Evolutionary conservation across 2,329 filamentous ascomycete genomes (phyloP).

Genomic region (Stachybotrys chartarum): DNA sequence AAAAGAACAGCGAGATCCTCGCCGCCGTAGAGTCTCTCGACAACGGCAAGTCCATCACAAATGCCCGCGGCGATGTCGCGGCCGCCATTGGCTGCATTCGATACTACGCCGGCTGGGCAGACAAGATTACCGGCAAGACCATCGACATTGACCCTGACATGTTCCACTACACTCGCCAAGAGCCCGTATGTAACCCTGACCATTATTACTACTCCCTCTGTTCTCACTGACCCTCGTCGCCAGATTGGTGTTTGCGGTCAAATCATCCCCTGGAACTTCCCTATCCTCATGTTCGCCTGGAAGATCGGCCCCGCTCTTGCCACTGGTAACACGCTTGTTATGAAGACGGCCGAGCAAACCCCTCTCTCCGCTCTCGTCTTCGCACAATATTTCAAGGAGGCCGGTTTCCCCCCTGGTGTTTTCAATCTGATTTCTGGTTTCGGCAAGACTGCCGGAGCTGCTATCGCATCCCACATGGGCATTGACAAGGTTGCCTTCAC

Average conservation of each 20-base stretch:
- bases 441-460: conserved; percentile 71
- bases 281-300: conserved; percentile 74
- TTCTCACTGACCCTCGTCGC: not conserved
- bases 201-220: not conserved
- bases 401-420: conserved; percentile 72
- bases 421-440: conserved; percentile 73
- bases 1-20: conserved; percentile 70
- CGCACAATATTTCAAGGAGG: conserved; percentile 61
- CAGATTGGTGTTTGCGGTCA: conserved; percentile 71
- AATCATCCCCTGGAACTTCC: conserved; percentile 89
- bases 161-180: conserved; percentile 74
- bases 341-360: conserved; percentile 74
- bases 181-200: conserved; percentile 51
- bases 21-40: conserved; percentile 81
- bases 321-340: conserved; percentile 63
- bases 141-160: conserved; percentile 71
- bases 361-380: conserved; percentile 63
- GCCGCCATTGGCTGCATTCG: conserved; percentile 64
- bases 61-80: conserved; percentile 69
- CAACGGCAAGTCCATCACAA: conserved; percentile 74
- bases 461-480: conserved; percentile 69
- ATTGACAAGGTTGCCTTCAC: conserved; percentile 82
- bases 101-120: conserved; percentile 75
- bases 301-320: conserved; percentile 72
- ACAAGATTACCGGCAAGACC: conserved; percentile 86